Conservation (phyloP, 495 filamentous ascomycete species). For the Aspergillus panamensis region DNA sequence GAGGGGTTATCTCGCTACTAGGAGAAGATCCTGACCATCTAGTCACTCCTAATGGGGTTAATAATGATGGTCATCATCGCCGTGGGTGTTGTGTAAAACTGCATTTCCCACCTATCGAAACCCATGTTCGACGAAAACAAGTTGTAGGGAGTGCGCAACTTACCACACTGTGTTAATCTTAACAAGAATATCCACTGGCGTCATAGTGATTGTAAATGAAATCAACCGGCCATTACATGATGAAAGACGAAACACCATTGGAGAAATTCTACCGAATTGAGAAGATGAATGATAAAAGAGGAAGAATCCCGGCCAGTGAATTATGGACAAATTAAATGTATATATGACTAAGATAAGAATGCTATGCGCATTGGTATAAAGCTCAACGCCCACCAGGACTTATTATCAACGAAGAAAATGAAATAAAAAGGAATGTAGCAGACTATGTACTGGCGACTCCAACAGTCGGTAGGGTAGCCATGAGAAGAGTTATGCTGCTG, state of each 20-base stretch:
- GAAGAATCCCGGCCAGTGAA: too few relatives aligned
- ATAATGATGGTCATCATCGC: not conserved
- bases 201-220: too few relatives aligned
- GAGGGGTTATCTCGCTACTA: not conserved
- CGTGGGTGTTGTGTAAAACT: not conserved
- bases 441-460: constrained; percentile 11
- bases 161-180: not conserved
- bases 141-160: constrained; percentile 1
- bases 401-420: not conserved
- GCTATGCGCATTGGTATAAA: constrained; percentile 13
- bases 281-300: not conserved
- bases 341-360: not conserved
- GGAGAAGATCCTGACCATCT: constrained; percentile 1
- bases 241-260: not conserved
- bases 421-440: not conserved
- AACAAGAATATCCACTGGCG: not conserved
- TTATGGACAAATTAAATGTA: not conserved
- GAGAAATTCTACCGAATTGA: not conserved
- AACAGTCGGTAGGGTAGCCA: not conserved
- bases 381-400: constrained; percentile 1
- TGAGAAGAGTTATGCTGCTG: not conserved
- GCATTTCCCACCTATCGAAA: constrained; percentile 19
- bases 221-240: too few relatives aligned
- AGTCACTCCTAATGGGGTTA: not conserved
- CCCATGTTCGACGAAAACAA: not conserved